Percentiles rank a stretch among this genome's conserved stretches.
Conservation (phyloP, 331 rosid species). For the Rosa hybrid region DNA sequence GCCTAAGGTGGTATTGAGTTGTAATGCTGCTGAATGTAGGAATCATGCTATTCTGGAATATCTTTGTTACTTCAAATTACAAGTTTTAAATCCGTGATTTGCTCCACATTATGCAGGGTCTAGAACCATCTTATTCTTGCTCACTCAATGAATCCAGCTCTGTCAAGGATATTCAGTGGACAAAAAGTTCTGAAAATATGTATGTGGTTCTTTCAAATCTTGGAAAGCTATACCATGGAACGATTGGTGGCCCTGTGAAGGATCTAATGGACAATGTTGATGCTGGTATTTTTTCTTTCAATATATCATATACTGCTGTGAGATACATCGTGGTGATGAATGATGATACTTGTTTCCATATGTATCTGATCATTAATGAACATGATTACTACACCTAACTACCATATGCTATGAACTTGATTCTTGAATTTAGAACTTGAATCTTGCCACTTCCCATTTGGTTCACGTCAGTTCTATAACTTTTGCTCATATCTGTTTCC, state of each 20-base stretch:
- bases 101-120: slow-evolving; percentile 46
- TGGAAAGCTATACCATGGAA: slow-evolving; percentile 61
- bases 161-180: slow-evolving; percentile 80
- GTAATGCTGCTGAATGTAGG: background rate
- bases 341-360: background rate
- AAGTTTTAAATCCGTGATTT: background rate
- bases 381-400: background rate
- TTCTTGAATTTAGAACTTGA: background rate
- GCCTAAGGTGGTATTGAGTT: background rate
- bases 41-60: background rate
- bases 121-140: slow-evolving; percentile 47
- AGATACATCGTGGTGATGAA: background rate
- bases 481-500: background rate
- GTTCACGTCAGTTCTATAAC: background rate
- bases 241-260: slow-evolving; percentile 44
- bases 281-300: slow-evolving; percentile 57
- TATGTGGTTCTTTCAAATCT: slow-evolving; percentile 64
- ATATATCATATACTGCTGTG: background rate
- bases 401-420: background rate
- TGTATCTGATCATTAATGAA: background rate
- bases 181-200: slow-evolving; percentile 44
- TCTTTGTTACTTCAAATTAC: background rate
- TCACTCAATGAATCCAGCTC: slow-evolving; percentile 47
- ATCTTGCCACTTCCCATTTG: background rate
- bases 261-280: slow-evolving; percentile 61